Percentiles rank a stretch among this genome's conserved stretches.
These are phyloP conservation scores for Diaporthe australafricana DNA, from an alignment of 2,329 filamentous ascomycete genomes.

Conservation along the genomic window DNA sequence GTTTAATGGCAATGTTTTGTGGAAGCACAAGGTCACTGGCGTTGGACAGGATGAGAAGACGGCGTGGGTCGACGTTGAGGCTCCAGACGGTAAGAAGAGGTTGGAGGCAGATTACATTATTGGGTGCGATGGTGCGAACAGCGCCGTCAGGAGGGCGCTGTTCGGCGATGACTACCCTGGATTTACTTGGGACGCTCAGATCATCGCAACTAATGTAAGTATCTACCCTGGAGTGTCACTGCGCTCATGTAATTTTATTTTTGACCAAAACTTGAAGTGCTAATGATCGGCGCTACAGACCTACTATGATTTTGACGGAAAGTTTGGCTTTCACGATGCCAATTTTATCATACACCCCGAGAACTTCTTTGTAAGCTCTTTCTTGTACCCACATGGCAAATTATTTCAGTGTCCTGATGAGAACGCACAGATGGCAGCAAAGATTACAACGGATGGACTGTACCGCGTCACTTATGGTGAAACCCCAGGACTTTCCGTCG, in stretches of 20 bases:
- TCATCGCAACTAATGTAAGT: constrained; percentile 71
- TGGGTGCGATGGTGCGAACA: constrained; percentile 67
- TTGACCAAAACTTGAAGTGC: background rate
- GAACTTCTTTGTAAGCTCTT: constrained; percentile 59
- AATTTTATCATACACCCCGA: constrained; percentile 73
- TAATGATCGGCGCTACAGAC: constrained; percentile 54
- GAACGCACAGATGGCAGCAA: constrained; percentile 64
- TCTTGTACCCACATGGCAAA: background rate
- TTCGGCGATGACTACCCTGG: constrained; percentile 70
- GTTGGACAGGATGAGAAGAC: constrained; percentile 58
- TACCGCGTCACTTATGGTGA: constrained; percentile 76
- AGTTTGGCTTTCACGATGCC: constrained; percentile 64
- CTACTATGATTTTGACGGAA: constrained; percentile 68
- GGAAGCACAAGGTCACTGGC: constrained; percentile 58
- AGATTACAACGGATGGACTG: constrained; percentile 67
- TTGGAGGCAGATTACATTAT: constrained; percentile 64
- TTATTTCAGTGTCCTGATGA: background rate
- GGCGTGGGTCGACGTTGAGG: constrained; percentile 59
- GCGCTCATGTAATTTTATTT: too few relatives aligned
- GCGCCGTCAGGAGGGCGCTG: constrained; percentile 58
- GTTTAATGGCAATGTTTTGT: constrained; percentile 52
- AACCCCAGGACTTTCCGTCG: constrained; percentile 59
- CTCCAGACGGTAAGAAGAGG: constrained; percentile 49
- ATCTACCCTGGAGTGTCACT: too few relatives aligned
- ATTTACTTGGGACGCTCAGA: constrained; percentile 69